Base-by-base conservation (phyloP, 2,329 filamentous ascomycete species). In the Pseudocercospora musae region DNA sequence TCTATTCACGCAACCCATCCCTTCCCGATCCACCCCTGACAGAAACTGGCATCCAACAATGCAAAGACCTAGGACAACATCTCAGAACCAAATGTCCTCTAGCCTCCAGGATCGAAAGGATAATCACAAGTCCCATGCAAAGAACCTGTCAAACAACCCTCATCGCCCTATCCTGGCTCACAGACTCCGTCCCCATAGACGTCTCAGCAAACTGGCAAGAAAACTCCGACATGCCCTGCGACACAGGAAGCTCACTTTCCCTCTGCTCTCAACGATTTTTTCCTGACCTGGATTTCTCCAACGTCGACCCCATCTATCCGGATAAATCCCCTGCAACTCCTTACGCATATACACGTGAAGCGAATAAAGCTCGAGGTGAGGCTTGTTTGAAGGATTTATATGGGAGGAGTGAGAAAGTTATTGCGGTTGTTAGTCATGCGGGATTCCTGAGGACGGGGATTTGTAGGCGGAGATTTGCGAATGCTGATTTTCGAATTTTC, bases 171-270 rank as follows among this genome's bases (percentile, higher is more conserved):
- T 82, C 83, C 66, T 88, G 83, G 80, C 76, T 89, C 50, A 77
- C 86, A 54, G 79, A 83, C 20, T 75, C 74, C 48, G 77, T 87
- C 20, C 80, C 78, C 50, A 79, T 89, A 23, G 75, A 83, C 53
- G 82, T 84, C 1, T 81, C 86, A 69, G 86, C 87, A 3, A 80
- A 81, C 59, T 90, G 87, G 87, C 87, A 90, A 78, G 79, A 81
- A 68, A 80, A 78, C 64, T 73, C 76, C 61, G 76, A 70, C 69
- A 78, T 78, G 65, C 84, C 85, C 5, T 90, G 87, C 74, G 87
- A 90, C 68, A 85, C 82, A 0, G 87, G 87, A 60, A 82, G 78
- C 11, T 72, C 80, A 11, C 65, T 87, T 42, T 52, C 74, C 0
- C 71, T 73, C 1, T 71, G 89, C 1, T 65, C 70, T 0, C 57